Conservation (phyloP, 257 asterid genomes). For the Ilex asprella region DNA sequence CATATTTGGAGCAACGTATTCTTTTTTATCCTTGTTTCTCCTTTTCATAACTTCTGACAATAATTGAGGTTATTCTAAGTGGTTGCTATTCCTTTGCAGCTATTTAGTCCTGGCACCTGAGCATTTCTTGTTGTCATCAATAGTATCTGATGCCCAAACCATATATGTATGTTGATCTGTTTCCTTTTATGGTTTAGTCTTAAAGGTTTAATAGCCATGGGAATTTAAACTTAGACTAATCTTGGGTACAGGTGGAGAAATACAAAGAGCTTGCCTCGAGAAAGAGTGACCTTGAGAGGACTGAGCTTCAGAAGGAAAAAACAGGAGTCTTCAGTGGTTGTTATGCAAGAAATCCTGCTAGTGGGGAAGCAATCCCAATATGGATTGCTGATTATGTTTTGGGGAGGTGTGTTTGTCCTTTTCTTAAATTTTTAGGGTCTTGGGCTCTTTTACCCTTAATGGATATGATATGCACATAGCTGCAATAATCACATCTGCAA, state of each 20-base stretch:
- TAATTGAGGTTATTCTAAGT: slow-evolving; percentile 14
- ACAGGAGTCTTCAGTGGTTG: slow-evolving; percentile 88
- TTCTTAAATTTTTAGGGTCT: slow-evolving; percentile 10
- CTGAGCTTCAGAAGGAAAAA: slow-evolving; percentile 95
- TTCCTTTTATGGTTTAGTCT: slow-evolving; percentile 5
- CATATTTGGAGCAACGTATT: slow-evolving; percentile 95
- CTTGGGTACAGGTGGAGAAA: slow-evolving; percentile 64
- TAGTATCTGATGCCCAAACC: slow-evolving; percentile 59
- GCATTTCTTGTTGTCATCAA: slow-evolving; percentile 57
- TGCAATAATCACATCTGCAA: no score
- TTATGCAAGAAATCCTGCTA: slow-evolving; percentile 90
- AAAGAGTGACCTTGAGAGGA: slow-evolving; percentile 97
- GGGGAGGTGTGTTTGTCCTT: slow-evolving; percentile 55
- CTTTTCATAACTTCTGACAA: slow-evolving; percentile 3
- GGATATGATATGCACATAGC: background rate
- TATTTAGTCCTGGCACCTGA: slow-evolving; percentile 95
- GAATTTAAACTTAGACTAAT: slow-evolving; percentile 14
- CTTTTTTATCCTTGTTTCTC: slow-evolving; percentile 12
- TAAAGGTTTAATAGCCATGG: slow-evolving; percentile 6
- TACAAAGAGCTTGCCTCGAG: slow-evolving; percentile 79
- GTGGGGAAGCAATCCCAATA: slow-evolving; percentile 72
- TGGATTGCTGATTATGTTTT: slow-evolving; percentile 98
- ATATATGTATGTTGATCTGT: slow-evolving; percentile 44
- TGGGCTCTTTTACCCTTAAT: slow-evolving; percentile 10
- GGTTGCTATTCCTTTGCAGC: slow-evolving; percentile 36